Base-by-base conservation (phyloP, 495 filamentous ascomycete species). In the Talaromyces adpressus region DNA sequence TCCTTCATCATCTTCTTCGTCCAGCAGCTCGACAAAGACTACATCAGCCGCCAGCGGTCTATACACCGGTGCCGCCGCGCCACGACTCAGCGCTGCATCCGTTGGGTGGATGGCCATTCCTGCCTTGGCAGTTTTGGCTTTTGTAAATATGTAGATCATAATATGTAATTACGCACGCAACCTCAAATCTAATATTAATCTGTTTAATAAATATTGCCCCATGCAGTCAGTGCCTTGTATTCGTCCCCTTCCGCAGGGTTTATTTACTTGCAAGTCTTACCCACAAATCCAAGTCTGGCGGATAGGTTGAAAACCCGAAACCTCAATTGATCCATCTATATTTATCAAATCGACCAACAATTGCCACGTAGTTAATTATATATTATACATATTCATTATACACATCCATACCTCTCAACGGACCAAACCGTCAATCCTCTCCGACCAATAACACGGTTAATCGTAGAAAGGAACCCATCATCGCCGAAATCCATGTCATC, bases 401-500 rank as follows among this genome's bases (percentile, higher is more conserved):
- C 20, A 59, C 64, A 67, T 62, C 70, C 73, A 25, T 62, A 57
- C 62, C 70, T 75, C 41, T 66, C 62, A 14, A 95, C 85, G 65
- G 83, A 85, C 91, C 92, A 97, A 62, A 91, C 85, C 4, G 79
- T 87, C 60, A 98, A 68, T 2, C 94, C 94, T 41, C 93, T 81
- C 67, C 90, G 83, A 27, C 91, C 91, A 52, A 97, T 71, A 9
- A 97, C 90, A 63, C 92, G 77, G 52, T 73, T 72, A 58, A 98
- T 66, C 6, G 95, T 97, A 58, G 79, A 70, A 75, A 86, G 79
- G 49, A 98, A 72, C 7, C 94, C 95, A 62, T 98, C 95, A 41
- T 88, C 84, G 0, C 73, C 91, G 70, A 95, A 90, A 75, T 98
- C 93, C 65, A 98, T 70, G 79, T 98, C 94, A 76, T 98, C 94